Conservation (phyloP, 441 rosid genomes). For the Corymbia citriodora region DNA sequence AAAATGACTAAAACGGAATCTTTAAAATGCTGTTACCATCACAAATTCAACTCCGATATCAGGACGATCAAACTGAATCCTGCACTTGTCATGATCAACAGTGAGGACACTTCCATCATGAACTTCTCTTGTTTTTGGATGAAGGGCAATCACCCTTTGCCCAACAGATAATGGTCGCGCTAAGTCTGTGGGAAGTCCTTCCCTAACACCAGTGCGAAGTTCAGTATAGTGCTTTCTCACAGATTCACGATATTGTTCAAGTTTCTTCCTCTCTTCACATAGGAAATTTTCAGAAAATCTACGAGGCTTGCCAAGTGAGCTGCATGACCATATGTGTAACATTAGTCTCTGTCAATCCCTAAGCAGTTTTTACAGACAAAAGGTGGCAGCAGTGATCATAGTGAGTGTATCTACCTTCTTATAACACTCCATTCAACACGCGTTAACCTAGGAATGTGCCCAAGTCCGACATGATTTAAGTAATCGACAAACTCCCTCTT, state of each 20-base stretch:
- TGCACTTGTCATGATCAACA: conserved; percentile 80
- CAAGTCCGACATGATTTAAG: conserved; percentile 91
- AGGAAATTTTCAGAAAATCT: conserved; percentile 90
- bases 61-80: conserved; percentile 80
- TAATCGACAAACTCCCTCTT: conserved; percentile 90
- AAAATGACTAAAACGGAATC: not conserved
- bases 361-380: not conserved
- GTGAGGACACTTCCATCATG: conserved; percentile 90
- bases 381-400: not conserved
- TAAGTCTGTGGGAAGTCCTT: conserved; percentile 94
- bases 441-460: conserved; percentile 84
- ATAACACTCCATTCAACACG: conserved; percentile 99
- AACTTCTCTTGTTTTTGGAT: conserved; percentile 89
- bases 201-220: conserved; percentile 65
- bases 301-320: conserved; percentile 98
- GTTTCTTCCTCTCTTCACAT: conserved; percentile 77
- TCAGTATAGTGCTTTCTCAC: conserved; percentile 87
- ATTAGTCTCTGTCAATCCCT: not conserved
- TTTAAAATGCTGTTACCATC: conserved; percentile 39
- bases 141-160: conserved; percentile 80
- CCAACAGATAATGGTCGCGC: conserved; percentile 95
- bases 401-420: conserved; percentile 51
- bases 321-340: conserved; percentile 26
- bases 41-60: conserved; percentile 90
- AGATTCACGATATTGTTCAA: conserved; percentile 77